These are phyloP conservation scores for Kluyveromyces nonfermentans DNA, from an alignment of 805 yeast genomes.

Conservation along the genomic window DNA sequence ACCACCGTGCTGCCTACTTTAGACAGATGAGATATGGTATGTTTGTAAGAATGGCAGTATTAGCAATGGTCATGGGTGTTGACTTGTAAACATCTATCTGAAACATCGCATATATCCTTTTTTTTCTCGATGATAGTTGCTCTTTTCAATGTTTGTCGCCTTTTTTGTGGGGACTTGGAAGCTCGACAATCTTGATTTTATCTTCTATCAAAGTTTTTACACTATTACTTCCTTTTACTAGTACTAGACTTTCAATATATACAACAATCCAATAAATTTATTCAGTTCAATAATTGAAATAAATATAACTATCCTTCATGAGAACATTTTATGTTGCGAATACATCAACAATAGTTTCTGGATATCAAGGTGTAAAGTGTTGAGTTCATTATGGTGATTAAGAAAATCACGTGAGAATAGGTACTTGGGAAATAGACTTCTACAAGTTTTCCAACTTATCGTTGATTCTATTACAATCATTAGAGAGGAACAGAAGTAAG, in stretches of 20 bases:
- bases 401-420: not conserved
- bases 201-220: not conserved
- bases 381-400: too few species aligned
- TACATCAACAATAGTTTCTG: too few species aligned
- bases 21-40: constrained; percentile 99
- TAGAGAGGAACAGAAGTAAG: not conserved
- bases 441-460: not conserved
- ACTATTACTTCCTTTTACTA: too few species aligned
- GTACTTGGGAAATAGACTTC: not conserved
- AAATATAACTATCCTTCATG: too few species aligned
- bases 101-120: not conserved
- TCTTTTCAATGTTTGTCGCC: not conserved
- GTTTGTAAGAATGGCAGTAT: constrained; percentile 95
- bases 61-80: constrained; percentile 96
- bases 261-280: too few species aligned
- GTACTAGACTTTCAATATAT: not conserved
- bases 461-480: too few species aligned
- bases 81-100: constrained; percentile 41
- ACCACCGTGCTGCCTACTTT: constrained; percentile 98
- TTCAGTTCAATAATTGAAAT: too few species aligned
- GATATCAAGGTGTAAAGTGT: too few species aligned
- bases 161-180: constrained; percentile 4
- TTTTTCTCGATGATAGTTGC: not conserved
- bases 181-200: not conserved
- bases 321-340: too few species aligned